phyloP scores from a whole-genome alignment of 768 basidiomycete genomes.

The Trametes villosa region DNA sequence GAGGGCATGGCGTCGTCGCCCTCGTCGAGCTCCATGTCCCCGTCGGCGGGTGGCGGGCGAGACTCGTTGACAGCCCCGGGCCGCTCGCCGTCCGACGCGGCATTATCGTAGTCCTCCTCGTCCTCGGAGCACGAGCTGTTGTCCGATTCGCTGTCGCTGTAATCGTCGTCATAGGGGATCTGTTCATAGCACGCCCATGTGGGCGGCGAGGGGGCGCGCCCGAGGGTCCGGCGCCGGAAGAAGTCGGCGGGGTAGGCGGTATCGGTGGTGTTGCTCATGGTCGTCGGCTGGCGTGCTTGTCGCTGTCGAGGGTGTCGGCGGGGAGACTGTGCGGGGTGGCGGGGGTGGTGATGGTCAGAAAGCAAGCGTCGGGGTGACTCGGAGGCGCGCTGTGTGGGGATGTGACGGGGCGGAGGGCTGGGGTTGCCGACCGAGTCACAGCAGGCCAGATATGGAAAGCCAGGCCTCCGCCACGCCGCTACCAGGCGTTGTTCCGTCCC shows the following conservation, averaged over 20 bases:
- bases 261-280: constrained; percentile 29
- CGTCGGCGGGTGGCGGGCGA: constrained; percentile 36
- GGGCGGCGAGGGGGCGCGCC: constrained; percentile 81
- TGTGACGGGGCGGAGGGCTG: constrained; percentile 29
- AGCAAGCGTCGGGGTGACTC: constrained; percentile 26
- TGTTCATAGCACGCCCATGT: constrained; percentile 93
- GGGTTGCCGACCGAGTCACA: constrained; percentile 33
- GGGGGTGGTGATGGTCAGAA: constrained; percentile 29
- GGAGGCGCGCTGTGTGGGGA: constrained; percentile 18
- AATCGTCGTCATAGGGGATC: constrained; percentile 72
- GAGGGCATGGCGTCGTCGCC: constrained; percentile 40
- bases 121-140: constrained; percentile 76
- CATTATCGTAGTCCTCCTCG: constrained; percentile 60
- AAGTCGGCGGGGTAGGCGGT: constrained; percentile 44
- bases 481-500: constrained; percentile 19
- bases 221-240: constrained; percentile 72
- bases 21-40: constrained; percentile 58
- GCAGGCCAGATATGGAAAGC: constrained; percentile 17
- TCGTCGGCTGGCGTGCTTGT: constrained; percentile 7
- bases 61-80: constrained; percentile 34
- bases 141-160: constrained; percentile 56
- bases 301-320: constrained; percentile 15
- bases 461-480: constrained; percentile 19
- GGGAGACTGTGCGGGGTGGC: constrained; percentile 3
- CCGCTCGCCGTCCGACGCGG: constrained; percentile 30